Base-by-base conservation (phyloP, 139 green algal genomes). In the Coelastrella sp. region DNA sequence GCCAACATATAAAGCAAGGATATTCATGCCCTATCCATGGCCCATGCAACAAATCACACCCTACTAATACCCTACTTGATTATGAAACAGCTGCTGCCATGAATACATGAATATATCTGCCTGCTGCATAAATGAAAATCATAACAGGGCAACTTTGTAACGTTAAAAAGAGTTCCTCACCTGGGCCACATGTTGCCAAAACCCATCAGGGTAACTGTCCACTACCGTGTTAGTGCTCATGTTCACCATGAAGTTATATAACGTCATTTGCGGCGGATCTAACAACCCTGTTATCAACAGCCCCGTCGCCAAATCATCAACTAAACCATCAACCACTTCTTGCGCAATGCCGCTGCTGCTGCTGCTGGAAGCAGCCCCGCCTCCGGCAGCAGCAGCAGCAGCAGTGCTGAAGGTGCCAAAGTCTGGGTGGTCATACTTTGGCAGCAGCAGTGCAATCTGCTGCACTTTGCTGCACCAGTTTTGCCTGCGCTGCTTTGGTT, bases 161-260 rank as follows among this genome's bases (percentile, higher is more conserved):
- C 3, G 35, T 49, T 49, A 49, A 5, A 49, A 49, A 49, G 35
- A 3, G 3, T 49, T 49, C 35, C 35, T 49, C 35, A 76, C 68
- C 68, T 76, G 68, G 35, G 68, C 68, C 17, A 76, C 68, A 76
- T 76, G 68, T 76, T 76, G 68, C 68, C 68, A 76, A 35, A 76
- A 76, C 8, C 68, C 68, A 27, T 76, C 68, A 7, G 68, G 68
- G 68, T 76, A 76, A 76, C 7, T 76, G 19, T 76, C 68, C 68
- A 76, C 68, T 19, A 76, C 68, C 19, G 19, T 25, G 17, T 25
- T 25, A 35, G 68, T 76, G 68, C 68, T 76, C 56, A 85, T 11
- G 35, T 85, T 85, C 19, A 85, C 79, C 79, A 85, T 85, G 57
- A 85, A 72, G 79, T 85, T 63, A 63, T 85, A 72, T 63, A 85